Evolutionary conservation across 1,139 yeast genomes (phyloP).

Genomic region (Taiozyma onychis): DNA sequence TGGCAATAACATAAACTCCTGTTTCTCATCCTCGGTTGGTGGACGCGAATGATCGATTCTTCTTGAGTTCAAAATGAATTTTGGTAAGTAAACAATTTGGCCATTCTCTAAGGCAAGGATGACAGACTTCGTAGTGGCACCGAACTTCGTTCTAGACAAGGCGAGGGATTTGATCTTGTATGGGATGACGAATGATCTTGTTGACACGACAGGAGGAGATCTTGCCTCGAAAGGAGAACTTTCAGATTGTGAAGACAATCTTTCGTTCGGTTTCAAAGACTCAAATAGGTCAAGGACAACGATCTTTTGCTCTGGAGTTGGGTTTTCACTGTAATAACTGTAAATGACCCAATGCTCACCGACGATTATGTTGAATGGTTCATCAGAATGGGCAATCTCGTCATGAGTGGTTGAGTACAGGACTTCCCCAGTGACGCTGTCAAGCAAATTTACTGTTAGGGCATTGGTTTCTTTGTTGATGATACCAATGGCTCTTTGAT

Average conservation of each 20-base stretch:
- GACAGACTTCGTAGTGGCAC: slow-evolving; percentile 69
- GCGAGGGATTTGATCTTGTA: slow-evolving; percentile 46
- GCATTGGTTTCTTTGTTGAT: slow-evolving; percentile 27
- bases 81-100: slow-evolving; percentile 67
- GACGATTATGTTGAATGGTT: slow-evolving; percentile 47
- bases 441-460: slow-evolving; percentile 50
- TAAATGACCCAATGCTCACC: slow-evolving; percentile 87
- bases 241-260: slow-evolving; percentile 25
- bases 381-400: slow-evolving; percentile 31
- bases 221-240: slow-evolving; percentile 34
- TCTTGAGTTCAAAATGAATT: slow-evolving; percentile 52
- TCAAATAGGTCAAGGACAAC: slow-evolving; percentile 78
- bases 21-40: slow-evolving; percentile 48
- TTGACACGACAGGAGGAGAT: slow-evolving; percentile 38
- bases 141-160: slow-evolving; percentile 61
- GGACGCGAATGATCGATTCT: slow-evolving; percentile 46
- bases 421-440: slow-evolving; percentile 63
- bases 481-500: slow-evolving; percentile 53
- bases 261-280: slow-evolving; percentile 43
- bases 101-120: slow-evolving; percentile 55
- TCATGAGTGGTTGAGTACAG: slow-evolving; percentile 43
- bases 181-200: slow-evolving; percentile 60
- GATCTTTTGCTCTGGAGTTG: slow-evolving; percentile 45
- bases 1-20: slow-evolving; percentile 56
- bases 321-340: slow-evolving; percentile 50